Evolutionary conservation across 1,284 basidiomycete genomes (phyloP), one percentile per base, ranked within the genome.

Genomic region (Microbotryomycetes sp.): DNA sequence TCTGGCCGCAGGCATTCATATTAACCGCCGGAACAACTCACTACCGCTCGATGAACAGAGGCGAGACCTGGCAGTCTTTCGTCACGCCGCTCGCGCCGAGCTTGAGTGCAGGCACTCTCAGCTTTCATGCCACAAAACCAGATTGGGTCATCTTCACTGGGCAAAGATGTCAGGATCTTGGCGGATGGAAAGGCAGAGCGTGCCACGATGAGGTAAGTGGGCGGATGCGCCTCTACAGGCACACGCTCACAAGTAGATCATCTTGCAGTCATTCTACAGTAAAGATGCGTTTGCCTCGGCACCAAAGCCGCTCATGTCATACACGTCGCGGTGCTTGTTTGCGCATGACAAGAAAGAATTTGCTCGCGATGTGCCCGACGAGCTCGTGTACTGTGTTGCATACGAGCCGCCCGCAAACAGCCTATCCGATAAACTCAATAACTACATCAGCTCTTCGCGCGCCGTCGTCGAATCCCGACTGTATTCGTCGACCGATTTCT

Each of bases 311-410:
- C 80, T 97, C 31, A 78, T 91, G 21, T 72, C 76, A 1, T 85
- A 91, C 64, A 87, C 87, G 0, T 80, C 84, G 0, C 79, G 82
- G 16, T 97, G 92, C 75, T 81, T 86, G 66, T 97, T 93, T 71
- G 91, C 91, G 0, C 87, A 91, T 71, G 86, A 87, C 66, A 86
- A 83, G 69, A 81, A 80, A 60, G 84, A 87, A 64, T 88, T 90
- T 78, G 83, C 84, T 35, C 84, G 86, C 66, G 81, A 84, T 18
- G 86, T 88, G 1, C 82, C 84, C 56, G 74, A 79, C 11, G 81
- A 89, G 68, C 80, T 89, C 27, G 82, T 96, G 67, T 91, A 87
- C 77, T 96, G 92, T 73, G 85, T 92, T 64, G 90, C 84, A 0
- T 92, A 83, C 72, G 90, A 92, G 77, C 81, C 9, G 78, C 79